phyloP scores from a whole-genome alignment of 352 stramenopile genomes.

The Elongisporangium anandrum region DNA sequence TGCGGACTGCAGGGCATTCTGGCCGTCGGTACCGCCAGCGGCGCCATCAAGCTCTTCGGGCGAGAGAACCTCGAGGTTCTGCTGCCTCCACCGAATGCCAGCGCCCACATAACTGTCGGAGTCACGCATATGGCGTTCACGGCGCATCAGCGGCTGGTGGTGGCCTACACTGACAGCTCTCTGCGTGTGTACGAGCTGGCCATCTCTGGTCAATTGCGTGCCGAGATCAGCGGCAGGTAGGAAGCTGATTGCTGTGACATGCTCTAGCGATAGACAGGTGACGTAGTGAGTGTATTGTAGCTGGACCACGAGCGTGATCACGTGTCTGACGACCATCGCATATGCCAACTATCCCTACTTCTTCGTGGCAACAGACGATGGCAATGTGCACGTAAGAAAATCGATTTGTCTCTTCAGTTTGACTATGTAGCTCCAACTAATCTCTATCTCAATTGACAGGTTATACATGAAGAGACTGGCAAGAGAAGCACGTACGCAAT shows the following conservation, averaged over 20 bases:
- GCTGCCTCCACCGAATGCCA: constrained; percentile 29
- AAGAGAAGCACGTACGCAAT: constrained; percentile 67
- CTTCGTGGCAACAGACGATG: constrained; percentile 70
- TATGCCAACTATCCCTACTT: constrained; percentile 62
- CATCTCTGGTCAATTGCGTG: constrained; percentile 9
- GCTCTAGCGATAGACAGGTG: neutral
- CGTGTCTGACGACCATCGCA: constrained; percentile 54
- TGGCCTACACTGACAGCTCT: constrained; percentile 62
- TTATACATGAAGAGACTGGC: constrained; percentile 73
- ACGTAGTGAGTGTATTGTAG: constrained; percentile 16
- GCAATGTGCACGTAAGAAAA: constrained; percentile 38
- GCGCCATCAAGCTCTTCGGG: constrained; percentile 66
- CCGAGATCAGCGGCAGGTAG: constrained; percentile 21
- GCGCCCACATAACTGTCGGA: constrained; percentile 29
- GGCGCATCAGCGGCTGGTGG: constrained; percentile 54
- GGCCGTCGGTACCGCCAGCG: constrained; percentile 58
- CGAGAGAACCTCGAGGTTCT: constrained; percentile 55
- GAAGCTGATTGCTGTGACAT: neutral
- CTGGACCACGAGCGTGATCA: constrained; percentile 69
- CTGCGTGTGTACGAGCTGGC: constrained; percentile 54
- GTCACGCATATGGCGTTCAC: constrained; percentile 62
- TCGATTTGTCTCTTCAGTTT: neutral
- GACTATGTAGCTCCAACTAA: too few relatives aligned
- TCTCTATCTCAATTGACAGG: constrained; percentile 28
- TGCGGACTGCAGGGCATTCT: constrained; percentile 60